A percentile compares a stretch with the other conserved stretches of the same genome.
These are phyloP conservation scores for Leccinum proximum DNA, from an alignment of 1,284 basidiomycete species.

Conservation along the genomic window DNA sequence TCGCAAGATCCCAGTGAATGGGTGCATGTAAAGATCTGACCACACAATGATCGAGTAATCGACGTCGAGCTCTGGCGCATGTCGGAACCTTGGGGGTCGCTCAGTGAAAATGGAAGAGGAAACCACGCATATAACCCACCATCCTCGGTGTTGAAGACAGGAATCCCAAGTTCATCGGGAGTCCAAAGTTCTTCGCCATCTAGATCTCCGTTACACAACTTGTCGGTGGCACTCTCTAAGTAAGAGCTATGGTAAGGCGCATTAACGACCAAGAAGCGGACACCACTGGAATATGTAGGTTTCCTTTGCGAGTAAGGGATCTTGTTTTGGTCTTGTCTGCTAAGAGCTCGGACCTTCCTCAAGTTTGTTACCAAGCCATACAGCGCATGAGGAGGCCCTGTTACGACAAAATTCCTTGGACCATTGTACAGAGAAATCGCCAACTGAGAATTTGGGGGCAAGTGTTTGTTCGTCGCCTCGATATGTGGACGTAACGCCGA, in stretches of 20 bases:
- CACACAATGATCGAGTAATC: constrained; percentile 80
- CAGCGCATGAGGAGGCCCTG: constrained; percentile 89
- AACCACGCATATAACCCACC: constrained; percentile 46
- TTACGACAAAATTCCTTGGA: constrained; percentile 89
- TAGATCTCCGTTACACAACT: constrained; percentile 74
- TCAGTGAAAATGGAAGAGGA: constrained; percentile 17
- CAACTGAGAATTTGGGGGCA: constrained; percentile 78
- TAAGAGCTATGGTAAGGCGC: constrained; percentile 96
- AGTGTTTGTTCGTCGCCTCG: constrained; percentile 85
- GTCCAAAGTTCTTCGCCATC: constrained; percentile 80
- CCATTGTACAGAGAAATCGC: constrained; percentile 92
- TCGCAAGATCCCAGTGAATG: constrained; percentile 93
- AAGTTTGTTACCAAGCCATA: constrained; percentile 92
- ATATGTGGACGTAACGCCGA: constrained; percentile 84
- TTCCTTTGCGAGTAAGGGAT: constrained; percentile 93
- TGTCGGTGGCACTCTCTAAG: constrained; percentile 75
- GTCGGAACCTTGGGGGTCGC: constrained; percentile 64
- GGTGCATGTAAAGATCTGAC: constrained; percentile 90
- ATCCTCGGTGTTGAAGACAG: constrained; percentile 92
- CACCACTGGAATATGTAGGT: constrained; percentile 74
- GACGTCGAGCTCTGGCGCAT: constrained; percentile 65
- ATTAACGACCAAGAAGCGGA: constrained; percentile 91
- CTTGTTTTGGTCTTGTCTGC: constrained; percentile 92
- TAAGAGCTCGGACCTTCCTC: constrained; percentile 86
- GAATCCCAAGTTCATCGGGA: constrained; percentile 71